These are phyloP conservation scores for Selaginella moellendorffii DNA, from an alignment of 75 land plant genomes.

Conservation along the genomic window DNA sequence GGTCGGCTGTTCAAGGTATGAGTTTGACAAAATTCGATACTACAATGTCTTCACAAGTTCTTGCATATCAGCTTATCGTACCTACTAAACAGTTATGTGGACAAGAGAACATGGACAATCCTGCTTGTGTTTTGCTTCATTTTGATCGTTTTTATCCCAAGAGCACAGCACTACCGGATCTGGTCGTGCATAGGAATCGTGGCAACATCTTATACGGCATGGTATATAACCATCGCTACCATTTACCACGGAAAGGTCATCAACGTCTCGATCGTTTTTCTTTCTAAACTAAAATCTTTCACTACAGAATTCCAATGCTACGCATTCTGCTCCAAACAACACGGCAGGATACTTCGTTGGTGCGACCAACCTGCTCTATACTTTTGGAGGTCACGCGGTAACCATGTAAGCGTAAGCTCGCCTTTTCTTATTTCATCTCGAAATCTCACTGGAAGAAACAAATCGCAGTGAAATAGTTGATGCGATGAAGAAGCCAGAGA, in stretches of 20 bases:
- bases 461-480: slow-evolving; percentile 3
- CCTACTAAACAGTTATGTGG: not conserved
- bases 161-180: slow-evolving; percentile 1
- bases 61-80: not conserved
- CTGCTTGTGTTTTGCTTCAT: not conserved
- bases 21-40: not conserved
- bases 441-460: too few relatives aligned
- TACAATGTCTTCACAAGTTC: not conserved
- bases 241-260: not conserved
- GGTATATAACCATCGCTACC: slow-evolving; percentile 5
- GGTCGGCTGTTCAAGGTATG: not conserved
- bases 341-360: not conserved
- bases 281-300: not conserved
- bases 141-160: not conserved
- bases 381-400: slow-evolving; percentile 8
- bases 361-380: slow-evolving; percentile 5
- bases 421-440: not conserved
- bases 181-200: not conserved
- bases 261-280: not conserved
- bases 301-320: not conserved
- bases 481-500: slow-evolving; percentile 2
- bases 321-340: not conserved
- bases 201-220: not conserved
- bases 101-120: not conserved
- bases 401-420: not conserved